These are phyloP conservation scores for Carallia brachiata DNA, from an alignment of 345 rosid species.

Conservation along the genomic window DNA sequence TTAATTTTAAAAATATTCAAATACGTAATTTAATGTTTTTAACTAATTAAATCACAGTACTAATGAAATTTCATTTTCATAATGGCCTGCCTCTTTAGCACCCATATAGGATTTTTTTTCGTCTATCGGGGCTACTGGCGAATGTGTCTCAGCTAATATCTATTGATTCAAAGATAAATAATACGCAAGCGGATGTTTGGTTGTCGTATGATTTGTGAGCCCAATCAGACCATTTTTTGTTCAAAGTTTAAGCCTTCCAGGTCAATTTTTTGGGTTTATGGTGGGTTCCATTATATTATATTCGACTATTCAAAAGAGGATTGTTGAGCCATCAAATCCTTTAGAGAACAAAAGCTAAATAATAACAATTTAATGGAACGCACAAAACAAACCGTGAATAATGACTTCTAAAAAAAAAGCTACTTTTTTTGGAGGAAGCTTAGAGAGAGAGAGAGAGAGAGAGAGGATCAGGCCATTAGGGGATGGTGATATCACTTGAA, in stretches of 20 bases:
- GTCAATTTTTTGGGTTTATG: not conserved
- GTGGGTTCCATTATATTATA: conserved; percentile 14
- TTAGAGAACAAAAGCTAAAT: not conserved
- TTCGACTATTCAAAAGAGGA: conserved; percentile 17
- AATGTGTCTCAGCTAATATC: too few species aligned
- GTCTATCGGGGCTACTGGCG: too few species aligned
- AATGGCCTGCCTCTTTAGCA: too few species aligned
- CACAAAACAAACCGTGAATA: conserved; percentile 23
- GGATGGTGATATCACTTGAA: conserved; percentile 17
- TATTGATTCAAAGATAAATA: conserved; percentile 33
- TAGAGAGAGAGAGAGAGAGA: not conserved
- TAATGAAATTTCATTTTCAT: too few species aligned
- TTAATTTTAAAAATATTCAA: too few species aligned
- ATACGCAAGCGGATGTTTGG: conserved; percentile 8
- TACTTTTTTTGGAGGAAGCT: not conserved
- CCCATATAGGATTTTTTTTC: too few species aligned
- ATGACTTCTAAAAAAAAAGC: conserved; percentile 7
- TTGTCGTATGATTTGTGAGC: conserved; percentile 13
- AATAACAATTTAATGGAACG: conserved; percentile 9
- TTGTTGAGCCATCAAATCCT: conserved; percentile 11
- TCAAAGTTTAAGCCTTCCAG: not conserved
- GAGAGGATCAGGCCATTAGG: not conserved
- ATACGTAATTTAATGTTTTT: too few species aligned
- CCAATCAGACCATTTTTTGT: conserved; percentile 13
- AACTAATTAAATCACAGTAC: too few species aligned